phyloP scores from a whole-genome alignment of 140 eudicot species.

The Senecio squalidus region DNA sequence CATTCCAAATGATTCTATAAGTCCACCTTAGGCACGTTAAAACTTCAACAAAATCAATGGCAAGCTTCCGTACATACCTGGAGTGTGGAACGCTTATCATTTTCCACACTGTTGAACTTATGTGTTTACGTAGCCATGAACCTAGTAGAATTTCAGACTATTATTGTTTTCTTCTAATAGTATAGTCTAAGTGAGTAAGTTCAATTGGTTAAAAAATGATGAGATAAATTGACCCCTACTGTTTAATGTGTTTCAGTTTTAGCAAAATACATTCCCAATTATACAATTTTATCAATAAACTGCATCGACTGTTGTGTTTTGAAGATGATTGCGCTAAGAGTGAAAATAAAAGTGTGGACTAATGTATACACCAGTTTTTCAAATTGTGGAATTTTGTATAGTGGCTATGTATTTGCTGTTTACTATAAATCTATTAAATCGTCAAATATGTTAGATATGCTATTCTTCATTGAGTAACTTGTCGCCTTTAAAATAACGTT shows the following conservation, averaged over 20 bases:
- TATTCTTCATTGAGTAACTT: neutral
- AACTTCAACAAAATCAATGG: neutral
- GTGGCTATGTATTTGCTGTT: neutral
- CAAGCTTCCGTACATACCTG: neutral
- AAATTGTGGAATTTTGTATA: neutral
- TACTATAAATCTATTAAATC: neutral
- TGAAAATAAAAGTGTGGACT: too few relatives aligned
- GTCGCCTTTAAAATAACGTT: too few relatives aligned
- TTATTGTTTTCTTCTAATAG: slow-evolving; percentile 8
- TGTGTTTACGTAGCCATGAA: neutral
- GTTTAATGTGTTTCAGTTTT: neutral
- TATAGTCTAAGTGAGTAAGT: neutral
- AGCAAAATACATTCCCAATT: neutral
- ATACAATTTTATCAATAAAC: too few relatives aligned
- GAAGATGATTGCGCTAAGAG: too few relatives aligned
- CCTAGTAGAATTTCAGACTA: neutral
- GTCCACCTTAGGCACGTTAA: neutral
- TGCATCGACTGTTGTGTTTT: too few relatives aligned
- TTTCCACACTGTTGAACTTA: neutral
- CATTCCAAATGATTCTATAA: neutral
- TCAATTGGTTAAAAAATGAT: neutral
- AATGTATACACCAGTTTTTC: too few relatives aligned
- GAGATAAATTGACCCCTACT: neutral
- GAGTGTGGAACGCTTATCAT: neutral
- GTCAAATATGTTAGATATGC: slow-evolving; percentile 1